Evolutionary conservation across 768 basidiomycete species (phyloP).

Genomic region (Chiua virens): DNA sequence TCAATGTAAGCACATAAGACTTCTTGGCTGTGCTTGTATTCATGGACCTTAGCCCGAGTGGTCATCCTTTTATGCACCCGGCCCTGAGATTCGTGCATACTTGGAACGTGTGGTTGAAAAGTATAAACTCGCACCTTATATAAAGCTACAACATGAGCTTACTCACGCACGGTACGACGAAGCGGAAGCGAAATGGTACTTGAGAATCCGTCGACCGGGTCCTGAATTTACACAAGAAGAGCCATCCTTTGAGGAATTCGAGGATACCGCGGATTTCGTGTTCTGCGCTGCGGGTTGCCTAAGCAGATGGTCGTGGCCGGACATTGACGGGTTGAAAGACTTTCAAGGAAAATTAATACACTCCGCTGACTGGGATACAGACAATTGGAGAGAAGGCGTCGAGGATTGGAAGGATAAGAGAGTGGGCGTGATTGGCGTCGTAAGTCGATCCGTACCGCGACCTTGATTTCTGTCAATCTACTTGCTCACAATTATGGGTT

Average conservation of each 20-base stretch:
- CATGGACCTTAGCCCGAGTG: constrained; percentile 46
- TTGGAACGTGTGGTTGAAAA: constrained; percentile 54
- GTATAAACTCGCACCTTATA: constrained; percentile 52
- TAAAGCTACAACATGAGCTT: constrained; percentile 57
- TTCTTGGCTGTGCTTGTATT: neutral
- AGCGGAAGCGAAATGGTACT: constrained; percentile 52
- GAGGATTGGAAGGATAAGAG: constrained; percentile 53
- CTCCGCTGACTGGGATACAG: constrained; percentile 59
- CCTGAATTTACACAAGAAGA: constrained; percentile 11
- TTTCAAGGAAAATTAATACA: constrained; percentile 63
- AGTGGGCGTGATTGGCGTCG: constrained; percentile 62
- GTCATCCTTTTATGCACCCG: constrained; percentile 61
- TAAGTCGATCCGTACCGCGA: constrained; percentile 18
- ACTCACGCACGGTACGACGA: constrained; percentile 52
- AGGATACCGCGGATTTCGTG: constrained; percentile 56
- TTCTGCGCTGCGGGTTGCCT: constrained; percentile 54
- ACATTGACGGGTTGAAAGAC: constrained; percentile 54
- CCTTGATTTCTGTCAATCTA: neutral
- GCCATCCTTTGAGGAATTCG: constrained; percentile 41
- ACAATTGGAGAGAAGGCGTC: constrained; percentile 45
- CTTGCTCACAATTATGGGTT: neutral
- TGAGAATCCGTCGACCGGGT: constrained; percentile 43
- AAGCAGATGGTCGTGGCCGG: constrained; percentile 67
- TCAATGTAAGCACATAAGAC: constrained; percentile 37
- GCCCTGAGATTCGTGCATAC: constrained; percentile 58